Conservation (phyloP, 2,329 filamentous ascomycete species). For the Parafenestella ontariensis region DNA sequence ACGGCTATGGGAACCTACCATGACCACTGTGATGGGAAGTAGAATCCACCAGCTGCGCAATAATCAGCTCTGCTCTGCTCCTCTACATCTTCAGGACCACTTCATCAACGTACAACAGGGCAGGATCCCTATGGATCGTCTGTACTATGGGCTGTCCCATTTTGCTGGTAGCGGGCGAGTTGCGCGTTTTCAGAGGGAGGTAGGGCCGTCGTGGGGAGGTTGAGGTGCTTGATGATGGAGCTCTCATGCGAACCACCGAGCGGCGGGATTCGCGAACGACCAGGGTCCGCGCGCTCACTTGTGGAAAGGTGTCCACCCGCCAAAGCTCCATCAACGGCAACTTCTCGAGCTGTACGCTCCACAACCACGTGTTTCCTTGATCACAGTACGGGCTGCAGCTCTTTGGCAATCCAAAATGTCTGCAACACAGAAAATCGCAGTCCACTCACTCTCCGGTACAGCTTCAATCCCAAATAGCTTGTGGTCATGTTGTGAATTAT, state of each 20-base stretch:
- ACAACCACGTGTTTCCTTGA: conserved; percentile 1
- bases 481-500: not conserved
- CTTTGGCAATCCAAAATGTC: conserved; percentile 35
- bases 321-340: conserved; percentile 14
- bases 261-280: conserved; percentile 28
- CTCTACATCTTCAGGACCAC: not conserved
- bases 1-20: conserved; percentile 67
- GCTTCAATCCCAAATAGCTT: not conserved
- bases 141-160: conserved; percentile 90
- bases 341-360: conserved; percentile 13
- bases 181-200: conserved; percentile 19
- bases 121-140: conserved; percentile 97
- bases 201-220: conserved; percentile 19
- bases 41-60: conserved; percentile 92
- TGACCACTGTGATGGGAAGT: conserved; percentile 95
- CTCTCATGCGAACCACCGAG: conserved; percentile 36
- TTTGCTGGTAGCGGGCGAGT: conserved; percentile 34
- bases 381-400: not conserved
- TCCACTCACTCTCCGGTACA: conserved; percentile 71
- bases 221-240: conserved; percentile 27
- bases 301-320: conserved; percentile 48
- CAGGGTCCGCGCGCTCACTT: conserved; percentile 42
- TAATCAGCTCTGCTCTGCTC: conserved; percentile 31
- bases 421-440: conserved; percentile 62
- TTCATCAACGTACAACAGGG: conserved; percentile 78